These are phyloP conservation scores for Sindora glabra DNA, from an alignment of 306 rosid species.

Conservation along the genomic window DNA sequence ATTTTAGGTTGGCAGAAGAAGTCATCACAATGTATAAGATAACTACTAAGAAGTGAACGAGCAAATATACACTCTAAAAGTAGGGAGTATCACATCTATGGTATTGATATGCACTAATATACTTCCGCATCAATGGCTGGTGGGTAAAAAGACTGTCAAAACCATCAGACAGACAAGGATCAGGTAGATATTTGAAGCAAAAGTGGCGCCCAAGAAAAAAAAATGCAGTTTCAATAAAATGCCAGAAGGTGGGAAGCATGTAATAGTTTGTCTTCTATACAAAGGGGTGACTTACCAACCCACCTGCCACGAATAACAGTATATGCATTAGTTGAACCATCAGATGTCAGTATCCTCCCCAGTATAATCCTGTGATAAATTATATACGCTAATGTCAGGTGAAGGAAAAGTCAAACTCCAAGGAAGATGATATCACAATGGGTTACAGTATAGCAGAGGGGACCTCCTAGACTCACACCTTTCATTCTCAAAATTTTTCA, in stretches of 20 bases:
- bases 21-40: not conserved
- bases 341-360: constrained; percentile 88
- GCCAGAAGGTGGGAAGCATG: constrained; percentile 28
- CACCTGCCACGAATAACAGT: constrained; percentile 86
- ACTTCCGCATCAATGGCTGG: not conserved
- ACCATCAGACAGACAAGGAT: not conserved
- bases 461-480: constrained; percentile 30
- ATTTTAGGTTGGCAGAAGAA: not conserved
- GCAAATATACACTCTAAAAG: not conserved
- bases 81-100: no score
- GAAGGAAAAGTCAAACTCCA: constrained; percentile 40
- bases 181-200: not conserved
- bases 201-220: not conserved
- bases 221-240: constrained; percentile 15
- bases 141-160: no score
- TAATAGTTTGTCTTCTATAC: constrained; percentile 27
- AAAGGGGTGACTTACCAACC: constrained; percentile 69
- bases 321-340: constrained; percentile 84
- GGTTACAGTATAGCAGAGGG: constrained; percentile 30
- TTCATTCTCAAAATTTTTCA: constrained; percentile 26
- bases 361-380: constrained; percentile 88
- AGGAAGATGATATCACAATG: constrained; percentile 44
- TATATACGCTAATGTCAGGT: constrained; percentile 66
- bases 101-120: no score
- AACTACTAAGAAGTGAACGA: not conserved